A percentile compares a stretch with the other conserved stretches of the same genome.
Conservation (phyloP, 768 basidiomycete genomes). For the Cystofilobasidium capitatum region DNA sequence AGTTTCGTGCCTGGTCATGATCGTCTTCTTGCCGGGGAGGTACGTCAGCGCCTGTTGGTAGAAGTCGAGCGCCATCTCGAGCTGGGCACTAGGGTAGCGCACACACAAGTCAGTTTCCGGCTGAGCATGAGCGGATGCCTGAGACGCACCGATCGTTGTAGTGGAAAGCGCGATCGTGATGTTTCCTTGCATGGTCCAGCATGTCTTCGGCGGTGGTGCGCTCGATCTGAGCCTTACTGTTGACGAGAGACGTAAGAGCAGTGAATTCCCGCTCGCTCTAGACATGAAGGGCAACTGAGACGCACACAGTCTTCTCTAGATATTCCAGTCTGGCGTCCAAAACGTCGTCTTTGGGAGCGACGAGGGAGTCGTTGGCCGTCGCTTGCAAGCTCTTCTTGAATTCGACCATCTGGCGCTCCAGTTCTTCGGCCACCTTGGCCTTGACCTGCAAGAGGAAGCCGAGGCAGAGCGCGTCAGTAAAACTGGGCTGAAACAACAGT, state of each 20-base stretch:
- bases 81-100: not conserved
- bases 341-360: not conserved
- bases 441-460: not conserved
- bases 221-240: slow-evolving; percentile 12
- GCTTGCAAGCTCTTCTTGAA: not conserved
- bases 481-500: not conserved
- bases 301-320: slow-evolving; percentile 4
- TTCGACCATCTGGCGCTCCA: not conserved
- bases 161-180: slow-evolving; percentile 20
- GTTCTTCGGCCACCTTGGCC: not conserved
- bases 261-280: not conserved
- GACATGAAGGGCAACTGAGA: too few relatives aligned
- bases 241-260: not conserved
- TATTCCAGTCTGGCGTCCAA: slow-evolving; percentile 3
- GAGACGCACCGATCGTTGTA: slow-evolving; percentile 10
- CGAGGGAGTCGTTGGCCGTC: slow-evolving; percentile 2
- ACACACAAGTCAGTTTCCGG: not conserved
- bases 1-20: slow-evolving; percentile 6
- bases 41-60: slow-evolving; percentile 9
- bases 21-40: slow-evolving; percentile 9
- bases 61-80: slow-evolving; percentile 14
- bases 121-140: too few relatives aligned
- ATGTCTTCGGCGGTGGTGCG: slow-evolving; percentile 18
- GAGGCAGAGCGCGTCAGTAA: not conserved
- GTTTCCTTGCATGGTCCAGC: slow-evolving; percentile 14